Conservation (phyloP, 345 rosid genomes). For the Salix brachista region DNA sequence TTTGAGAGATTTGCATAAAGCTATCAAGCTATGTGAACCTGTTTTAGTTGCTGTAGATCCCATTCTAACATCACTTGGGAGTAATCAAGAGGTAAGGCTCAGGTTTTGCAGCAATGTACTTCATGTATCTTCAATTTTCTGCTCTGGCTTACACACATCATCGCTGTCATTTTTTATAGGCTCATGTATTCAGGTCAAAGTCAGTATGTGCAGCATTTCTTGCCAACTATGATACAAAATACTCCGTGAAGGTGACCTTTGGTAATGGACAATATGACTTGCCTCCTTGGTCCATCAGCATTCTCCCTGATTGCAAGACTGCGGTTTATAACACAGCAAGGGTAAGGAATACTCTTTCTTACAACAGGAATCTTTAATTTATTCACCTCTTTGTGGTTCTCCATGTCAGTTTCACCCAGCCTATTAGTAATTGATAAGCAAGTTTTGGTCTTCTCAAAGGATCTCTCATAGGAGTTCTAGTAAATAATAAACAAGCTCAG, state of each 20-base stretch:
- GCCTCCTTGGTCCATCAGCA: conserved; percentile 52
- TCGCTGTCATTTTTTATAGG: conserved; percentile 18
- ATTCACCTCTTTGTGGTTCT: not conserved
- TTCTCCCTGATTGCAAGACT: conserved; percentile 40
- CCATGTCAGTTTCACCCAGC: not conserved
- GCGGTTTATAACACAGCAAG: conserved; percentile 39
- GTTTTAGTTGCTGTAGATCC: conserved; percentile 50
- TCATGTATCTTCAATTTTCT: not conserved
- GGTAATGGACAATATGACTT: conserved; percentile 34
- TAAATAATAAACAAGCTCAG: not conserved
- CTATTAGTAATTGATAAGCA: too few species aligned
- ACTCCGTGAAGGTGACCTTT: conserved; percentile 30
- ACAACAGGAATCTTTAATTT: not conserved
- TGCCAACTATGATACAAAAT: conserved; percentile 40
- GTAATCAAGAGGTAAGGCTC: conserved; percentile 31
- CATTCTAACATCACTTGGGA: conserved; percentile 31
- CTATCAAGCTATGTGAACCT: conserved; percentile 41
- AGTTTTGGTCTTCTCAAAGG: not conserved
- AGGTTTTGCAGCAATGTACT: not conserved
- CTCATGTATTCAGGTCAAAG: conserved; percentile 36
- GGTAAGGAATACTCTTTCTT: conserved; percentile 16
- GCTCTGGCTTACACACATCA: not conserved
- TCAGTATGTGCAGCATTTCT: conserved; percentile 39
- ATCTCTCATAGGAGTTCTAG: not conserved
- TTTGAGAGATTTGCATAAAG: conserved; percentile 42